Evolutionary conservation across 2,329 filamentous ascomycete species (phyloP).

Genomic region (Exserohilum turcica): DNA sequence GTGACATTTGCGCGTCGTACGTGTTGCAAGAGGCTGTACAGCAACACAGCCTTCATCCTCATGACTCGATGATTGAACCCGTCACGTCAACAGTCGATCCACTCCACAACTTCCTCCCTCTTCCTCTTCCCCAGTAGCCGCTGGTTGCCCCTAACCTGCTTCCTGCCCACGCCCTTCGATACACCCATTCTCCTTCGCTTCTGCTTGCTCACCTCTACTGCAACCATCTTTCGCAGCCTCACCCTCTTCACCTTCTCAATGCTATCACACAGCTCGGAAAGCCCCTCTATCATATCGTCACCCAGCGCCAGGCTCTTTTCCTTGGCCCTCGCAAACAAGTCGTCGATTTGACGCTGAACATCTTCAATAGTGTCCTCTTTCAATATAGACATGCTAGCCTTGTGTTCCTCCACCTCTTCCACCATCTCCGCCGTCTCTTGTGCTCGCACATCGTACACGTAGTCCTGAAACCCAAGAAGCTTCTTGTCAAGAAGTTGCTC

Average conservation of each 20-base stretch:
- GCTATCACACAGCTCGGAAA: background rate
- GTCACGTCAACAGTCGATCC: background rate
- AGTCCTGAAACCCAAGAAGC: background rate
- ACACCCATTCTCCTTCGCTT: slow-evolving; percentile 4
- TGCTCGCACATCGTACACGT: slow-evolving; percentile 1
- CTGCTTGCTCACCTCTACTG: slow-evolving; percentile 7
- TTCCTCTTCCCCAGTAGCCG: background rate
- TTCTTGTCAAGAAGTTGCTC: slow-evolving; percentile 2
- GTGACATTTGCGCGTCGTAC: no score
- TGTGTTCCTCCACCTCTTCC: slow-evolving; percentile 8
- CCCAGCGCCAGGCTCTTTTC: background rate
- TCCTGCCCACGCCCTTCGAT: slow-evolving; percentile 1
- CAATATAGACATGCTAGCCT: background rate
- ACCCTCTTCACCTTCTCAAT: slow-evolving; percentile 2
- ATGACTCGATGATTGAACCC: background rate
- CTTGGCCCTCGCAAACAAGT: background rate
- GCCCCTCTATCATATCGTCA: background rate
- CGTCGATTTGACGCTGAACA: background rate
- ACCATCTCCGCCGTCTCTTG: slow-evolving; percentile 3
- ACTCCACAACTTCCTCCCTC: background rate
- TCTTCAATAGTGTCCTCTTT: slow-evolving; percentile 5
- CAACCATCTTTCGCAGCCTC: slow-evolving; percentile 3
- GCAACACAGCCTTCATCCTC: background rate
- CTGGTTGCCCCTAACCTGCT: background rate
- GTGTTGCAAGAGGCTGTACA: no score